A percentile compares a stretch with the other conserved stretches of the same genome.
These are phyloP conservation scores for Amanita jacksonii DNA, from an alignment of 768 basidiomycete species.

Conservation along the genomic window DNA sequence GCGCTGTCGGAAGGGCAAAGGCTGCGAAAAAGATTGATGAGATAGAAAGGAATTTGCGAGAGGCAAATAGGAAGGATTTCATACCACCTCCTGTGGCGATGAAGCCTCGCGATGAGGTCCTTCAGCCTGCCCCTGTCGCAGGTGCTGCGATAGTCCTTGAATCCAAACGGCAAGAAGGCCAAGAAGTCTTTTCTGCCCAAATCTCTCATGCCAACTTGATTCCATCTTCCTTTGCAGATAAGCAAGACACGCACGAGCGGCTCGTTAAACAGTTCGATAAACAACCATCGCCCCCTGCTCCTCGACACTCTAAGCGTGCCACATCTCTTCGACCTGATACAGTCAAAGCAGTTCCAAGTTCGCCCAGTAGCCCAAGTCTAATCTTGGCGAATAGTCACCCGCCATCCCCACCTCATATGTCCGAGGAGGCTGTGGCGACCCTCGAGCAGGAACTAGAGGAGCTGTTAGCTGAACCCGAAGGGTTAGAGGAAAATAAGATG, in stretches of 20 bases:
- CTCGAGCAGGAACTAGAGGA: conserved; percentile 40
- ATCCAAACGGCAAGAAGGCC: too few species aligned
- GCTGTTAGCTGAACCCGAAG: conserved; percentile 23
- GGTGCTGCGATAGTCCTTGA: too few species aligned
- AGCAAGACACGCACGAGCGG: conserved; percentile 52
- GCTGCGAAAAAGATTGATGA: conserved; percentile 37
- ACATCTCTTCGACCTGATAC: too few species aligned
- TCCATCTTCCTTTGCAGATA: not conserved
- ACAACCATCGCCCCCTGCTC: conserved; percentile 9
- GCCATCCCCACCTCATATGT: conserved; percentile 15
- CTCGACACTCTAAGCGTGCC: not conserved
- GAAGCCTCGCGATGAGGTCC: too few species aligned
- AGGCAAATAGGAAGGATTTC: conserved; percentile 2
- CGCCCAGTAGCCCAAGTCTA: not conserved
- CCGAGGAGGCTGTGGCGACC: conserved; percentile 27
- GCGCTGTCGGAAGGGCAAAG: conserved; percentile 34
- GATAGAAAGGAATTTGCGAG: conserved; percentile 7
- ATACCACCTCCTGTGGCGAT: not conserved
- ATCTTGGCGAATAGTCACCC: not conserved
- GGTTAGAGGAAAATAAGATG: conserved; percentile 28
- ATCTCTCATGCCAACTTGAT: not conserved
- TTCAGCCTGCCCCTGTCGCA: too few species aligned
- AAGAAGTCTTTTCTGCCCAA: too few species aligned
- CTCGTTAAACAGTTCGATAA: conserved; percentile 35
- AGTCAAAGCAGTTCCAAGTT: too few species aligned